Base-by-base conservation (phyloP, 2,329 filamentous ascomycete genomes). In the Clarireedia monteithiana region DNA sequence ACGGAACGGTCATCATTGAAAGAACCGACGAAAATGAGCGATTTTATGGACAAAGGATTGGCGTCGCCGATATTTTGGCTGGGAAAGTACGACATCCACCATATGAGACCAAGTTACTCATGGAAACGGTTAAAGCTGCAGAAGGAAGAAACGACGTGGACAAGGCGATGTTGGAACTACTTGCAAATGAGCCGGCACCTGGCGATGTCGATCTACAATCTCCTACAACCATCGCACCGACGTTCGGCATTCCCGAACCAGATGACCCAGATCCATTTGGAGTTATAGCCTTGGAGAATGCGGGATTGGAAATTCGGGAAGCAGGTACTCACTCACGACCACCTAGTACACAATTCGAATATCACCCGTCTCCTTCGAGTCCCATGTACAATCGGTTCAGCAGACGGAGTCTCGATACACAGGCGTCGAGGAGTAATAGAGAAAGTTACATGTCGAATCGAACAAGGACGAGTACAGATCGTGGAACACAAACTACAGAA, bases 221-320 rank as follows among this genome's bases (percentile, higher is more conserved):
- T 48, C 65, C 80, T 49, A 62, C 60, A 10, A 53, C 59, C 5
- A 44, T 57, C 6, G 73, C 72, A 6, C 72, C 77, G 30, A 73
- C 74, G 2, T 96, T 96, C 72, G 91, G 91, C 2, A 76, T 96
- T 15, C 91, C 90, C 0, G 84, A 86, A 60, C 73, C 76, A 3
- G 83, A 91, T 54, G 92, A 97, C 64, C 91, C 91, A 0, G 92
- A 97, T 69, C 92, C 92, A 0, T 97, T 89, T 67, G 92, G 92
- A 24, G 88, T 96, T 26, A 80, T 91, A 61, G 91, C 92, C 6
- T 74, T 97, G n/a, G 90, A 96, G 68, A 86, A 90, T 75, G 88
- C 91, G 59, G 92, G 92, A 2, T 75, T 96, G 55, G 89, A 92
- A 64, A 94, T 97, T 62, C 82, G 88, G 52, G 91, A 96, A 73